Evolutionary conservation across 2,329 filamentous ascomycete genomes (phyloP).

Genomic region (Cladosporium colombiae): DNA sequence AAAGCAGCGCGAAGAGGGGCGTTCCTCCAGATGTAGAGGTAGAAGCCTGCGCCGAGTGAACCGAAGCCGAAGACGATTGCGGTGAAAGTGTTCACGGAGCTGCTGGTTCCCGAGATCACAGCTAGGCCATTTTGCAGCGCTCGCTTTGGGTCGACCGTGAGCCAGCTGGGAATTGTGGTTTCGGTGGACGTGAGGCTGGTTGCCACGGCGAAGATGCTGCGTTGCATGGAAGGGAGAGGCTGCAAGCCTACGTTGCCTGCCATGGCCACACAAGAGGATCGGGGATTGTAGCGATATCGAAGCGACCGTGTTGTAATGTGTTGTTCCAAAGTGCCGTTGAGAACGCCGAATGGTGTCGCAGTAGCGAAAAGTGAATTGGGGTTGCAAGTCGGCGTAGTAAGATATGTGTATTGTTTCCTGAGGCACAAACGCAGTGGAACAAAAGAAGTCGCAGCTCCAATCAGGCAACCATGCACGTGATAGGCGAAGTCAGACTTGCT

Average conservation of each 20-base stretch:
- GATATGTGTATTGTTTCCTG: background rate
- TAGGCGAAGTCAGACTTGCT: background rate
- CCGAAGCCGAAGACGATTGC: constrained; percentile 10
- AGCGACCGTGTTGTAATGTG: background rate
- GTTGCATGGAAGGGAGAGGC: background rate
- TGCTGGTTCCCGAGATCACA: background rate
- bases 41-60: constrained; percentile 7
- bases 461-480: constrained; percentile 9
- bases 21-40: constrained; percentile 14
- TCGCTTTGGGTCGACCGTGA: constrained; percentile 2
- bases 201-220: constrained; percentile 6
- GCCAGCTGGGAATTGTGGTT: background rate
- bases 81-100: constrained; percentile 1
- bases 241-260: constrained; percentile 6
- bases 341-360: background rate
- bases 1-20: background rate
- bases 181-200: constrained; percentile 14
- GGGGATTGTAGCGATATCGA: background rate
- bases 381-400: background rate
- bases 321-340: background rate
- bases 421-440: background rate
- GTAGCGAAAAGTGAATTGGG: background rate
- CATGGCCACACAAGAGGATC: background rate
- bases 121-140: constrained; percentile 12
- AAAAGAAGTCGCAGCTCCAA: constrained; percentile 2